phyloP scores from a whole-genome alignment of 495 filamentous ascomycete species.

The Penicillium goetzii region DNA sequence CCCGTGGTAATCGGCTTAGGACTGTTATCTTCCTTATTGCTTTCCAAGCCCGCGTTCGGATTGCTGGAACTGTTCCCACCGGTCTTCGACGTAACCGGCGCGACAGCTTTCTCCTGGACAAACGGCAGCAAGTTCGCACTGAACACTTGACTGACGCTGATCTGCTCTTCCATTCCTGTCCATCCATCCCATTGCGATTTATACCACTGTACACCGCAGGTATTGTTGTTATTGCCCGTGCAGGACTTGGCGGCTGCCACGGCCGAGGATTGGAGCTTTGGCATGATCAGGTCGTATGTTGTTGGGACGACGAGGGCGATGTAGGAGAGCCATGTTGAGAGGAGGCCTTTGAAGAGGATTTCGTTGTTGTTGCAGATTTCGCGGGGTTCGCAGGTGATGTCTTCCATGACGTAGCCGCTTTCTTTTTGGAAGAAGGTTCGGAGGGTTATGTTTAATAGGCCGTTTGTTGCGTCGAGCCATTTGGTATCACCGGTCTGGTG shows the following conservation, averaged over 20 bases:
- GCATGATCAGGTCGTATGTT: conserved; percentile 64
- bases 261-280: conserved; percentile 66
- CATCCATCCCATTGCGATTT: conserved; percentile 62
- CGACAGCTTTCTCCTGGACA: conserved; percentile 13
- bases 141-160: conserved; percentile 61
- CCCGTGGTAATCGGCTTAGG: conserved; percentile 16
- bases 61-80: conserved; percentile 32
- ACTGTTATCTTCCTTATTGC: not conserved
- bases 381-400: conserved; percentile 66
- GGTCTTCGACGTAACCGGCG: conserved; percentile 21
- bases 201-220: conserved; percentile 78
- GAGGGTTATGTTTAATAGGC: conserved; percentile 54
- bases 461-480: conserved; percentile 59
- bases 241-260: conserved; percentile 71
- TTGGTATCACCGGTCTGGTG: conserved; percentile 24
- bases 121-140: conserved; percentile 38
- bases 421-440: conserved; percentile 54
- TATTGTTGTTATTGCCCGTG: conserved; percentile 59
- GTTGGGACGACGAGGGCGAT: conserved; percentile 66
- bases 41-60: conserved; percentile 17
- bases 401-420: conserved; percentile 54
- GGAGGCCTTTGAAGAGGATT: conserved; percentile 79
- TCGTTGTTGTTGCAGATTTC: conserved; percentile 70
- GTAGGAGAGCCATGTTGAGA: conserved; percentile 74
- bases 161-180: conserved; percentile 59